These are phyloP conservation scores for Diaporthe capsici DNA, from an alignment of 2,329 filamentous ascomycete species.

Conservation along the genomic window DNA sequence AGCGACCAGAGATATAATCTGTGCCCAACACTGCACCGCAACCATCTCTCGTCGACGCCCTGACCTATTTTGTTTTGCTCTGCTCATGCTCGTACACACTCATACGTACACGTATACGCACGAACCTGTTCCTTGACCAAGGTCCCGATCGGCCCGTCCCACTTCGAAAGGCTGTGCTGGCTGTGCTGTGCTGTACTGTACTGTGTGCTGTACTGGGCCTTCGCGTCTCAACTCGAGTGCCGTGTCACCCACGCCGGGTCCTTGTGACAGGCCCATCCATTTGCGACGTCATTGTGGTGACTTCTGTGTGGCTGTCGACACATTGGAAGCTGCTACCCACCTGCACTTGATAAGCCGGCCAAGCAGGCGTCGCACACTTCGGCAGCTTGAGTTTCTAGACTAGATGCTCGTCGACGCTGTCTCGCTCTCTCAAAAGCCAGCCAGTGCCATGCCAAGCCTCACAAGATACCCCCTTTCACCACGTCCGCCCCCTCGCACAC, in stretches of 20 bases:
- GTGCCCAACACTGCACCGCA: slow-evolving; percentile 4
- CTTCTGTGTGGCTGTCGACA: slow-evolving; percentile 19
- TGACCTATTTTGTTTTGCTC: not conserved
- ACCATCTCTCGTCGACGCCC: slow-evolving; percentile 4
- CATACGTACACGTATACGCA: slow-evolving; percentile 2
- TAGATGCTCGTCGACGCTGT: slow-evolving; percentile 29
- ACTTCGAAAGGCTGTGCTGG: slow-evolving; percentile 33
- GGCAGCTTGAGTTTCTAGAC: not conserved
- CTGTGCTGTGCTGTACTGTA: slow-evolving; percentile 18
- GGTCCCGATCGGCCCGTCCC: slow-evolving; percentile 22
- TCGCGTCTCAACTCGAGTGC: slow-evolving; percentile 29
- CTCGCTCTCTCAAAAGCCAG: slow-evolving; percentile 22
- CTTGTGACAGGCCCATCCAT: slow-evolving; percentile 16
- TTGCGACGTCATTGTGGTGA: slow-evolving; percentile 37
- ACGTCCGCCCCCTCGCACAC: slow-evolving; percentile 33
- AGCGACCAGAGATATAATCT: slow-evolving; percentile 23
- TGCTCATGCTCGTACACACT: not conserved
- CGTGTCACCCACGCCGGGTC: slow-evolving; percentile 31
- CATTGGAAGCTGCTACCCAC: slow-evolving; percentile 38
- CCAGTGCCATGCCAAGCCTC: slow-evolving; percentile 38
- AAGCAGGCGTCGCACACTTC: not conserved
- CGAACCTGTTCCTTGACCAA: slow-evolving; percentile 7
- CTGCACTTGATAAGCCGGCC: slow-evolving; percentile 2
- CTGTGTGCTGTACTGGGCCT: slow-evolving; percentile 26
- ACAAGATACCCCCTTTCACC: slow-evolving; percentile 39